Percentiles rank a stretch among this genome's conserved stretches.
Evolutionary conservation across 2,329 filamentous ascomycete genomes (phyloP).

Genomic region (Phaeosphaeria sp.): DNA sequence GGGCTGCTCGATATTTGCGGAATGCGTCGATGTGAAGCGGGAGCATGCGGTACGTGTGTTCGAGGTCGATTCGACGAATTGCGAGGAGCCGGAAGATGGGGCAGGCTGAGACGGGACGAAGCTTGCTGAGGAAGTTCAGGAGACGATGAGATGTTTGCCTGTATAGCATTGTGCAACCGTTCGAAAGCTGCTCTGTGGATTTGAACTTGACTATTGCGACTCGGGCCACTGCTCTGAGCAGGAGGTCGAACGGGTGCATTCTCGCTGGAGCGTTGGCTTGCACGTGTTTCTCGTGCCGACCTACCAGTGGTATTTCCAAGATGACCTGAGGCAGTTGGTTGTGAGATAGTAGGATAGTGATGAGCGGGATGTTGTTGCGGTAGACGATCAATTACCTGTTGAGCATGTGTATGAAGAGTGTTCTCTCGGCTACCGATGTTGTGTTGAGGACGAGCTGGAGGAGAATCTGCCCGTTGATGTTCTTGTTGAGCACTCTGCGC

Average conservation of each 20-base stretch:
- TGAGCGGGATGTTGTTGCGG: not conserved
- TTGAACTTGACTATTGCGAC: constrained; percentile 17
- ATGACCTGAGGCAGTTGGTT: not conserved
- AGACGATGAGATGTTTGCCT: not conserved
- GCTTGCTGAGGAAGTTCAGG: constrained; percentile 3
- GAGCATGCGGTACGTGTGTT: not conserved
- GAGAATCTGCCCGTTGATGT: not conserved
- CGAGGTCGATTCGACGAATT: constrained; percentile 20
- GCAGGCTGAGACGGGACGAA: constrained; percentile 13
- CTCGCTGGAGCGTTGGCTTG: constrained; percentile 30
- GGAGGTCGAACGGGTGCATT: constrained; percentile 18
- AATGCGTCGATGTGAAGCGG: constrained; percentile 1
- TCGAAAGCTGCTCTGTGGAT: constrained; percentile 23
- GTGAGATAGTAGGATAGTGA: not conserved
- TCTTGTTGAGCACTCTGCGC: constrained; percentile 4
- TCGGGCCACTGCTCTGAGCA: not conserved
- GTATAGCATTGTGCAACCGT: constrained; percentile 18
- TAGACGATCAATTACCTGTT: not conserved
- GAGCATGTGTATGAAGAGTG: not conserved
- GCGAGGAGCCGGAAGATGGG: constrained; percentile 13
- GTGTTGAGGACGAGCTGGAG: not conserved
- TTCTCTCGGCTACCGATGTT: not conserved
- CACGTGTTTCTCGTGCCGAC: constrained; percentile 6
- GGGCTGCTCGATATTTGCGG: constrained; percentile 15
- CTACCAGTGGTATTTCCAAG: constrained; percentile 6